Base-by-base conservation (phyloP, 495 filamentous ascomycete species). In the Sphaerosporella brunnea region DNA sequence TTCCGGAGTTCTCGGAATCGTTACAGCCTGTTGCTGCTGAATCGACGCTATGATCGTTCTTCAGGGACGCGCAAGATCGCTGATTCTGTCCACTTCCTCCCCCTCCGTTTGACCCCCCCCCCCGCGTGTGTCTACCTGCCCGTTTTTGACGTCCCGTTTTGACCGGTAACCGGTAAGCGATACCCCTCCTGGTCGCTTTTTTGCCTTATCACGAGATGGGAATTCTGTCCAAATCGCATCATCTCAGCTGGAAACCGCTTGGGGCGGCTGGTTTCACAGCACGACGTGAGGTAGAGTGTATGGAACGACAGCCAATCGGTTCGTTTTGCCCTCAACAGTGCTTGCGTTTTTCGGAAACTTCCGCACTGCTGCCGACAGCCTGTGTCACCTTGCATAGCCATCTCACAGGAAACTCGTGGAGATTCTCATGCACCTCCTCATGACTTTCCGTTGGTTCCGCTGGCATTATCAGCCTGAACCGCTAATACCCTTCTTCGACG, bases 1-100 rank as follows among this genome's bases (percentile, higher is more conserved):
- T 11, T 26, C 40, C 40, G 40, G 19, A 43, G 40, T 11, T 8
- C 26, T 43, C 40, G 40, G 40, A 43, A 43, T 16, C 40, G 40
- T 43, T 43, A 2, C 40, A 13, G 40, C 21, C 2, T 43, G 37
- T 9, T n/a, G n/a, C n/a, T n/a, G n/a, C n/a, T n/a, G n/a, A n/a
- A n/a, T n/a, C n/a, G n/a, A n/a, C n/a, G n/a, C n/a, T n/a, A n/a
- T n/a, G n/a, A n/a, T n/a, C n/a, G n/a, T n/a, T n/a, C n/a, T n/a
- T n/a, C 10, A 3, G 10, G 18, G 11, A 2, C 7, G 2, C 10
- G 20, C 36, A 38, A 16, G 13, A 38, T 7, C 36, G 11, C 36
- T 9, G 5, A 38, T 8, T 7, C 11, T 38, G 15, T 7, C 5
- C 36, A 7, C 36, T 19, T 15, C n/a, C 20, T 40, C n/a, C 10